Evolutionary conservation across 805 yeast species (phyloP).

Genomic region (Sungouiozyma ichnusensis): DNA sequence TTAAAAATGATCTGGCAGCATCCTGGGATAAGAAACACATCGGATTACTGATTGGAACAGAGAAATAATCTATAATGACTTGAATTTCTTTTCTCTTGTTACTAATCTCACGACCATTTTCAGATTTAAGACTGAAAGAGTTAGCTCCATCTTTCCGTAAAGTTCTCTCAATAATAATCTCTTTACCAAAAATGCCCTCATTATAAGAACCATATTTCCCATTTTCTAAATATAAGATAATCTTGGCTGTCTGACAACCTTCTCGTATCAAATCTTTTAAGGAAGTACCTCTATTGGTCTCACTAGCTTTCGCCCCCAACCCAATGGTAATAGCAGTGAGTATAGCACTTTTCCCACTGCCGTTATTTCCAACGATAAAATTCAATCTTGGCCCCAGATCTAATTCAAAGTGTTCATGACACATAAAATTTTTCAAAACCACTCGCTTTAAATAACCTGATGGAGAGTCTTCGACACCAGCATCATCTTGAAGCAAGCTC

Average conservation of each 20-base stretch:
- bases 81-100: conserved; percentile 56
- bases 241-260: conserved; percentile 60
- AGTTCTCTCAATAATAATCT: conserved; percentile 60
- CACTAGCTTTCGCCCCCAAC: conserved; percentile 78
- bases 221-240: conserved; percentile 54
- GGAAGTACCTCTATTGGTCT: conserved; percentile 74
- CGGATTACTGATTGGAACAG: conserved; percentile 79
- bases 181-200: conserved; percentile 55
- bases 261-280: conserved; percentile 64
- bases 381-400: conserved; percentile 71
- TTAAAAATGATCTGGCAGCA: conserved; percentile 80
- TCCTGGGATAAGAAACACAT: conserved; percentile 90
- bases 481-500: not conserved
- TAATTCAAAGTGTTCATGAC: conserved; percentile 72
- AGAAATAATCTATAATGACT: conserved; percentile 56
- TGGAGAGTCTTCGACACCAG: conserved; percentile 10
- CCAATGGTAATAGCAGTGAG: conserved; percentile 82
- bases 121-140: conserved; percentile 46
- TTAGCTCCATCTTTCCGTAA: conserved; percentile 43
- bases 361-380: conserved; percentile 82
- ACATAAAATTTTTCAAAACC: conserved; percentile 70
- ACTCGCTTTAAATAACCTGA: conserved; percentile 63
- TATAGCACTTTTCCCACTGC: conserved; percentile 85
- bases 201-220: conserved; percentile 56
- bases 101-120: conserved; percentile 42